These are phyloP conservation scores for Capsella rubella DNA, from an alignment of 441 rosid genomes.

Conservation along the genomic window DNA sequence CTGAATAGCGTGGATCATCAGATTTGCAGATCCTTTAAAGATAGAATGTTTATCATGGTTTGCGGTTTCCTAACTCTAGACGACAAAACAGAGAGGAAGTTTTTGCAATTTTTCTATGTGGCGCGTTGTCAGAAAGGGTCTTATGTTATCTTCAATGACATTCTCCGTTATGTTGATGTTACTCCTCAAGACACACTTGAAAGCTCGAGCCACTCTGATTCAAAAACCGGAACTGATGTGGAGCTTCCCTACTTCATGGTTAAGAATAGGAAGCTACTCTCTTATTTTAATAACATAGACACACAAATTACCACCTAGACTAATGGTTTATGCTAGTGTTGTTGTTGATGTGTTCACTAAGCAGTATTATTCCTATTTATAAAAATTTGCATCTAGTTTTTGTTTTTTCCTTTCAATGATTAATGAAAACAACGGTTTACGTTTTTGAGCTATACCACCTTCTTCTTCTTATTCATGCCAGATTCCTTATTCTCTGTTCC, in stretches of 20 bases:
- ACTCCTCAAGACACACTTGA: conserved; percentile 1
- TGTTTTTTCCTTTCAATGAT: neutral
- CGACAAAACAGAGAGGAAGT: neutral
- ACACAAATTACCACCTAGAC: neutral
- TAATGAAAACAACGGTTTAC: neutral
- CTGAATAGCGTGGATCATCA: neutral
- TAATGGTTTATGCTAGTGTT: neutral
- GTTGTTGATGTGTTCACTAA: neutral
- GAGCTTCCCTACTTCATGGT: conserved; percentile 3
- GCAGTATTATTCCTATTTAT: too few relatives aligned
- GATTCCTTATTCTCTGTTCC: neutral
- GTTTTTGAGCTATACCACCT: neutral
- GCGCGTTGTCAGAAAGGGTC: neutral
- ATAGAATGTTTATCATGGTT: conserved; percentile 1
- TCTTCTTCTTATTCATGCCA: neutral
- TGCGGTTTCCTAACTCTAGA: neutral
- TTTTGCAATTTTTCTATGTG: conserved; percentile 2
- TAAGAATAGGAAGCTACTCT: neutral
- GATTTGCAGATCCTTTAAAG: neutral
- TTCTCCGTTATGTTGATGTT: neutral
- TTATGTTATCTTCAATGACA: conserved; percentile 1
- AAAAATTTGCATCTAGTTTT: neutral
- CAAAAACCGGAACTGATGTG: neutral
- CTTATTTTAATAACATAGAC: neutral
- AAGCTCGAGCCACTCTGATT: neutral